Conservation (phyloP, 2,329 filamentous ascomycete genomes). For the Aspergillus pseudoterreus region DNA sequence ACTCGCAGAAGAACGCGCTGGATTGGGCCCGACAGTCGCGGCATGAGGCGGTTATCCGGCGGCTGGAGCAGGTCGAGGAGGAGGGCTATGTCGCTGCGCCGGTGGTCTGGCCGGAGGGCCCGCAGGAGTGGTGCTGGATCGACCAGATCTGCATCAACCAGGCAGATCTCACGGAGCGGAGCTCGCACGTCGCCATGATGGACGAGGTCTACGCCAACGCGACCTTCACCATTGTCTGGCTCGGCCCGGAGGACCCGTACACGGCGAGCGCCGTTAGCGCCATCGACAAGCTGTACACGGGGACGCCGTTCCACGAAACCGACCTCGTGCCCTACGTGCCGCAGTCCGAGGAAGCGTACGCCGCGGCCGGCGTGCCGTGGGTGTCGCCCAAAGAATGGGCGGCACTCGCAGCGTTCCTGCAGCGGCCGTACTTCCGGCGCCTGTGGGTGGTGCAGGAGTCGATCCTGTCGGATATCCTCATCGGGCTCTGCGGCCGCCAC, state of each 20-base stretch:
- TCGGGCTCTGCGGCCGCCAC: conserved; percentile 1
- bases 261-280: not conserved
- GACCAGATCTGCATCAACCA: conserved; percentile 7
- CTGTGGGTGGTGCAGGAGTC: conserved; percentile 5
- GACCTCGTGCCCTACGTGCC: not conserved
- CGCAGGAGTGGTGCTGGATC: conserved; percentile 6
- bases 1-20: not conserved
- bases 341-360: conserved; percentile 1
- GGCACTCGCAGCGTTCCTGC: not conserved
- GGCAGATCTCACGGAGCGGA: not conserved
- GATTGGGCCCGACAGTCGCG: not conserved
- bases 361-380: not conserved
- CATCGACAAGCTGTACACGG: not conserved
- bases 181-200: conserved; percentile 3
- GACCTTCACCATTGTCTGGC: conserved; percentile 1
- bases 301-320: not conserved
- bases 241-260: not conserved
- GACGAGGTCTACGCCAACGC: conserved; percentile 3
- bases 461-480: not conserved
- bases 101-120: conserved; percentile 1
- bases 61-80: not conserved
- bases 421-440: conserved; percentile 1
- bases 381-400: conserved; percentile 1
- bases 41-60: not conserved
- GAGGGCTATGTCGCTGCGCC: not conserved